Percentiles rank a stretch among this genome's conserved stretches.
Evolutionary conservation across 352 stramenopile genomes (phyloP).

Genomic region (Pythium folliculosum): DNA sequence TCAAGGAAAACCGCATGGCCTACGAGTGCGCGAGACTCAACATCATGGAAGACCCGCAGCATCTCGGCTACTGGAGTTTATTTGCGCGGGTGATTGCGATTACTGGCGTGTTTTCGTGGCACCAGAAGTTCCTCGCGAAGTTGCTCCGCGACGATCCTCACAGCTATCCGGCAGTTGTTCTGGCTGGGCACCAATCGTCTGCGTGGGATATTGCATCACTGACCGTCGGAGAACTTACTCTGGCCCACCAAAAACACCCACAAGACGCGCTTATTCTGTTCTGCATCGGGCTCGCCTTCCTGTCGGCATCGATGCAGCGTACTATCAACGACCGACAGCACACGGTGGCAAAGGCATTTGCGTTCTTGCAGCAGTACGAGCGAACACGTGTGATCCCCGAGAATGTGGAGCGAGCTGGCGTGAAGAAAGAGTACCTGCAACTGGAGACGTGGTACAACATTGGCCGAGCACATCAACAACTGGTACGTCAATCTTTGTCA

Average conservation of each 20-base stretch:
- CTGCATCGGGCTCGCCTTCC: slow-evolving; percentile 82
- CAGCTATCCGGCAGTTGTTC: slow-evolving; percentile 77
- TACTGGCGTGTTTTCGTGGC: slow-evolving; percentile 85
- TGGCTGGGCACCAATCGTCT: slow-evolving; percentile 82
- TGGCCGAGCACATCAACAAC: slow-evolving; percentile 80
- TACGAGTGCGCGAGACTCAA: slow-evolving; percentile 87
- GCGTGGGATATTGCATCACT: slow-evolving; percentile 86
- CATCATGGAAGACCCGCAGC: slow-evolving; percentile 82
- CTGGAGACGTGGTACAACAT: slow-evolving; percentile 89
- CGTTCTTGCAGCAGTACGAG: slow-evolving; percentile 85
- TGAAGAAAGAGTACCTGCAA: slow-evolving; percentile 64
- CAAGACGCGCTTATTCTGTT: slow-evolving; percentile 78
- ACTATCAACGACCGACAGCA: slow-evolving; percentile 87
- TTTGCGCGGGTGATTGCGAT: slow-evolving; percentile 84
- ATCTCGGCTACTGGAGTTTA: slow-evolving; percentile 85
- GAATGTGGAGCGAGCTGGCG: slow-evolving; percentile 42
- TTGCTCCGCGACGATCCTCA: slow-evolving; percentile 72
- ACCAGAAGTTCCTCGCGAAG: slow-evolving; percentile 88
- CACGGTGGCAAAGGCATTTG: slow-evolving; percentile 84
- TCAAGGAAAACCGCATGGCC: slow-evolving; percentile 86
- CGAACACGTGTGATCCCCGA: slow-evolving; percentile 45
- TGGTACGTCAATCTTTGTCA: slow-evolving; percentile 48
- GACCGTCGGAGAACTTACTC: slow-evolving; percentile 81
- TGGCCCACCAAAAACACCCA: slow-evolving; percentile 79
- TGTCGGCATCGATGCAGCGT: slow-evolving; percentile 83